Percentiles rank a stretch among this genome's conserved stretches.
These are phyloP conservation scores for Coemansia sp. DNA, from an alignment of 192 early-diverging fungal species.

Conservation along the genomic window DNA sequence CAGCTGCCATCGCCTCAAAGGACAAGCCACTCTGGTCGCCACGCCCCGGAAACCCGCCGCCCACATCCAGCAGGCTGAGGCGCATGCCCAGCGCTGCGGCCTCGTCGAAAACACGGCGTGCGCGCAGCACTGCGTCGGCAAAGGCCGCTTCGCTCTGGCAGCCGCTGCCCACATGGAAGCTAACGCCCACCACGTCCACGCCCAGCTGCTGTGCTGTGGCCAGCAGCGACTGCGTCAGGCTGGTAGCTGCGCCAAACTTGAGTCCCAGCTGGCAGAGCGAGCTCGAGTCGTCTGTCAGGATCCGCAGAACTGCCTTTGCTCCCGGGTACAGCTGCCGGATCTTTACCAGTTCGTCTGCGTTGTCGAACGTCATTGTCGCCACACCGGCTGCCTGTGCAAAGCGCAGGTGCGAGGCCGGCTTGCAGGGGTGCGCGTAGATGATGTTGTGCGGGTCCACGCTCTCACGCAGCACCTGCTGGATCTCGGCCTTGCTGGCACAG, in stretches of 20 bases:
- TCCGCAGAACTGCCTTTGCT: slow-evolving; percentile 88
- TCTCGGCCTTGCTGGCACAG: slow-evolving; percentile 95
- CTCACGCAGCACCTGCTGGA: slow-evolving; percentile 69
- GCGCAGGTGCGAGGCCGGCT: slow-evolving; percentile 91
- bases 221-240: slow-evolving; percentile 66
- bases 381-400: slow-evolving; percentile 77
- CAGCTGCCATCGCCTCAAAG: slow-evolving; percentile 78
- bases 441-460: slow-evolving; percentile 66
- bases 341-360: slow-evolving; percentile 95
- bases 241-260: slow-evolving; percentile 93
- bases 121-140: slow-evolving; percentile 81
- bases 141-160: slow-evolving; percentile 88
- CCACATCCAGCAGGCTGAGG: slow-evolving; percentile 76
- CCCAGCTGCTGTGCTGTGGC: slow-evolving; percentile 72
- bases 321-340: slow-evolving; percentile 77
- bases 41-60: slow-evolving; percentile 94
- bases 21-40: slow-evolving; percentile 70
- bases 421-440: slow-evolving; percentile 99
- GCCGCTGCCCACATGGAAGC: slow-evolving; percentile 97
- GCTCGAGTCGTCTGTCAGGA: slow-evolving; percentile 92
- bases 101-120: slow-evolving; percentile 85
- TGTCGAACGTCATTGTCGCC: slow-evolving; percentile 97
- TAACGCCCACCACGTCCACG: slow-evolving; percentile 85
- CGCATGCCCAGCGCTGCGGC: slow-evolving; percentile 74
- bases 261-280: slow-evolving; percentile 87